These are phyloP conservation scores for Obba rivulosa DNA, from an alignment of 768 basidiomycete species.

Conservation along the genomic window DNA sequence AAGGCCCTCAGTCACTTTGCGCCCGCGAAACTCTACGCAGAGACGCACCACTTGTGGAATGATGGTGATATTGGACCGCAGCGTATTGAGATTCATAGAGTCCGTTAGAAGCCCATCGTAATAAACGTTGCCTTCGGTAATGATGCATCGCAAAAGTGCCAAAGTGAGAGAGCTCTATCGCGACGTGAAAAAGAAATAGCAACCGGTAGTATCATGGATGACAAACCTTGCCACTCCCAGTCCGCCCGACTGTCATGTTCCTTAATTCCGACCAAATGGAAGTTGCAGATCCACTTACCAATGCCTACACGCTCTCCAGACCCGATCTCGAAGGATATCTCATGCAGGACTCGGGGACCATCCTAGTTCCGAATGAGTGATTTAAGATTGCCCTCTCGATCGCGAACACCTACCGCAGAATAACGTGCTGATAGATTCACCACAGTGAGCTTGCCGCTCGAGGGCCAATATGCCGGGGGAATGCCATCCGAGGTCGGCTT, in stretches of 20 bases:
- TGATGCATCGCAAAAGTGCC: conserved; percentile 49
- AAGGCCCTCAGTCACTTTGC: background rate
- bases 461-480: conserved; percentile 58
- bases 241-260: conserved; percentile 37
- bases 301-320: conserved; percentile 56
- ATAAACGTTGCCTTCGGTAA: conserved; percentile 45
- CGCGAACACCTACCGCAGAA: conserved; percentile 19
- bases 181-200: background rate
- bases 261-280: background rate
- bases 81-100: conserved; percentile 45
- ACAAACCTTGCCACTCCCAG: conserved; percentile 47
- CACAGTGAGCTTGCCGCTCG: conserved; percentile 43
- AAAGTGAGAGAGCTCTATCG: conserved; percentile 43
- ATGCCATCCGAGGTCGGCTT: conserved; percentile 30
- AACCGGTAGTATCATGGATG: conserved; percentile 1
- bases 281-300: conserved; percentile 13
- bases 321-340: conserved; percentile 44
- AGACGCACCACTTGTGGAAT: conserved; percentile 53
- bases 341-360: conserved; percentile 49
- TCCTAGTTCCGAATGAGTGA: conserved; percentile 26
- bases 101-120: conserved; percentile 47
- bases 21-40: background rate
- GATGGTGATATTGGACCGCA: conserved; percentile 51
- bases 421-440: conserved; percentile 46
- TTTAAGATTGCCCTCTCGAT: background rate